These are phyloP conservation scores for Conringia planisiliqua DNA, from an alignment of 345 rosid genomes.

Conservation along the genomic window DNA sequence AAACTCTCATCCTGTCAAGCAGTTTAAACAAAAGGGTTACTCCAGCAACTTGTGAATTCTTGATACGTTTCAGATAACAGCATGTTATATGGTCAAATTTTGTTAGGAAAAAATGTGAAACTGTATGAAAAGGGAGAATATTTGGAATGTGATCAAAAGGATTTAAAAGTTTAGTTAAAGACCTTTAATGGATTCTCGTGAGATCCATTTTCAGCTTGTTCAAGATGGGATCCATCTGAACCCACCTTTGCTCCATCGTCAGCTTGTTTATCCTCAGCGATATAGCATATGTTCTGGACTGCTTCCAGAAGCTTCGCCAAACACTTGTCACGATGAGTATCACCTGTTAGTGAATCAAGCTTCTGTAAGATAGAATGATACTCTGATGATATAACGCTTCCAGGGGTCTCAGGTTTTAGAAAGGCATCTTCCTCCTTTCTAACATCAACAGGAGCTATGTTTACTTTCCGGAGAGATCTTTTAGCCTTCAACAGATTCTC, in stretches of 20 bases:
- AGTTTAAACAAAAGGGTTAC: constrained; percentile 3
- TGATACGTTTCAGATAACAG: neutral
- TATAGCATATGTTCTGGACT: constrained; percentile 58
- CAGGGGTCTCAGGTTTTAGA: neutral
- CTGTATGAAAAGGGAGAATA: neutral
- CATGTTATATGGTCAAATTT: neutral
- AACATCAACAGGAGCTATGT: constrained; percentile 67
- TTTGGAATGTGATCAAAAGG: neutral
- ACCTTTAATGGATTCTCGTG: constrained; percentile 51
- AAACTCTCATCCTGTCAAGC: constrained; percentile 51
- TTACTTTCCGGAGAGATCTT: constrained; percentile 44
- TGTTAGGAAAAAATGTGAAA: neutral
- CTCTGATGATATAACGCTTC: constrained; percentile 42
- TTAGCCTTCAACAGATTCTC: constrained; percentile 27
- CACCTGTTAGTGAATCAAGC: constrained; percentile 67
- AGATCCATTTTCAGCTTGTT: constrained; percentile 42
- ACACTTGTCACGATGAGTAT: constrained; percentile 79
- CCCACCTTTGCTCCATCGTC: constrained; percentile 41
- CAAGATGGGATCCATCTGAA: constrained; percentile 37
- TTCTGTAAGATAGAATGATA: constrained; percentile 50
- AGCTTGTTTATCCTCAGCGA: constrained; percentile 37
- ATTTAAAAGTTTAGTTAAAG: neutral
- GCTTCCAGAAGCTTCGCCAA: constrained; percentile 84
- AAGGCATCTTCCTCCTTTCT: constrained; percentile 66
- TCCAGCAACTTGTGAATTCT: constrained; percentile 14